phyloP scores from a whole-genome alignment of 2,329 filamentous ascomycete species.

The Cadophora gregata region DNA sequence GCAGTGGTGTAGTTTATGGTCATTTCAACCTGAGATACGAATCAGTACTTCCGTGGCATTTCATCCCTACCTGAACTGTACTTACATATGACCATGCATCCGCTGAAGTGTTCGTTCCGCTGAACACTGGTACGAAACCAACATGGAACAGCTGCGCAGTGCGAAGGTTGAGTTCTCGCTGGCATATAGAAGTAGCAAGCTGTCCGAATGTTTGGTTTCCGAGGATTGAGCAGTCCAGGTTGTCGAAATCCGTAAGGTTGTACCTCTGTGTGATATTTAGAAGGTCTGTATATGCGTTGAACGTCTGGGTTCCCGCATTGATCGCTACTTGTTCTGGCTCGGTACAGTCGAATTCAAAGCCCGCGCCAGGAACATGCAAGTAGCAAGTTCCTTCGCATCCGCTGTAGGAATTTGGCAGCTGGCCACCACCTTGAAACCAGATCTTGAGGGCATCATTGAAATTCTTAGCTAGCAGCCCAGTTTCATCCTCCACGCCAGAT shows the following conservation, averaged over 20 bases:
- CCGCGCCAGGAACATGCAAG: not conserved
- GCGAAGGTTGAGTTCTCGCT: not conserved
- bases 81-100: constrained; percentile 19
- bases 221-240: constrained; percentile 11
- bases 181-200: not conserved
- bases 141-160: constrained; percentile 11
- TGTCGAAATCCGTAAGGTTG: constrained; percentile 10
- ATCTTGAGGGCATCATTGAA: constrained; percentile 18
- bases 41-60: not conserved
- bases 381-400: constrained; percentile 16
- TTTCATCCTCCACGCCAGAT: constrained; percentile 1
- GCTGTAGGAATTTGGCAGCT: constrained; percentile 1
- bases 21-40: not conserved
- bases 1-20: constrained; percentile 11
- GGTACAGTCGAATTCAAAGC: constrained; percentile 10
- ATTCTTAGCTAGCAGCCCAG: constrained; percentile 5
- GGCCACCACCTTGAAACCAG: constrained; percentile 15
- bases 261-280: not conserved
- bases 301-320: constrained; percentile 3
- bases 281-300: constrained; percentile 10
- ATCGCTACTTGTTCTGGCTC: constrained; percentile 8
- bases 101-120: constrained; percentile 13
- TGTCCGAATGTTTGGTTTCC: not conserved
- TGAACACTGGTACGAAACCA: constrained; percentile 12
- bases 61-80: not conserved